A percentile compares a stretch with the other conserved stretches of the same genome.
phyloP scores from a whole-genome alignment of 768 basidiomycete genomes.

The Pisolithus microcarpus region DNA sequence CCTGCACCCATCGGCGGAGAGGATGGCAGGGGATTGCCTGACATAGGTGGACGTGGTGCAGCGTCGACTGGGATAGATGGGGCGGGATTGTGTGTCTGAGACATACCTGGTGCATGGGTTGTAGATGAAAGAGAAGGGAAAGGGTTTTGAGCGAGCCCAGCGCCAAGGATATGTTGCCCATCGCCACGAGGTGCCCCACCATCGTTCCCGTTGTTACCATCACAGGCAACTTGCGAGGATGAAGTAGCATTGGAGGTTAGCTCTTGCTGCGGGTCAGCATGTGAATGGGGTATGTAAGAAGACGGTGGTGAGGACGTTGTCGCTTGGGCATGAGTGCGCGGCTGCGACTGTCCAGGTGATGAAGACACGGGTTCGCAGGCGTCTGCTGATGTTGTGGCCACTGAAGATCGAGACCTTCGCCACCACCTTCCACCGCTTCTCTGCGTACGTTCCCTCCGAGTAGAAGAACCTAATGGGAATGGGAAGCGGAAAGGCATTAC shows the following conservation, averaged over 20 bases:
- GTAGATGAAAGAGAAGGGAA: conserved; percentile 4
- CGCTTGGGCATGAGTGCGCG: neutral
- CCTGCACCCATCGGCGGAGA: conserved; percentile 11
- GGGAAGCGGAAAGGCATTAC: conserved; percentile 27
- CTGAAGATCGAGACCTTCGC: conserved; percentile 76
- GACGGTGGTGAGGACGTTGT: neutral
- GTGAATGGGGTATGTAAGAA: neutral
- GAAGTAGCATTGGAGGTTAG: conserved; percentile 3
- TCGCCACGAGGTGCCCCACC: conserved; percentile 10
- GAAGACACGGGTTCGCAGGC: conserved; percentile 12
- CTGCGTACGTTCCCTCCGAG: conserved; percentile 32
- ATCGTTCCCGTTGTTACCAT: conserved; percentile 16
- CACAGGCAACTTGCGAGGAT: conserved; percentile 7
- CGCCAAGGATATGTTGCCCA: conserved; percentile 13
- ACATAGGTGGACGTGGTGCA: neutral
- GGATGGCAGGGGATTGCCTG: conserved; percentile 11
- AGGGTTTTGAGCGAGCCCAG: conserved; percentile 5
- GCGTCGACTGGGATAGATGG: conserved; percentile 2
- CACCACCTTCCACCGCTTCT: conserved; percentile 60
- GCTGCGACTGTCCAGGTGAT: neutral
- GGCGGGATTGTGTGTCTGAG: conserved; percentile 10
- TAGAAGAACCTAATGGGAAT: conserved; percentile 23
- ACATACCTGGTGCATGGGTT: conserved; percentile 9
- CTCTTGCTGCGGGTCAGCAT: neutral
- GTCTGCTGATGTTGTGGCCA: conserved; percentile 41